These are phyloP conservation scores for Diplogelasinospora grovesii DNA, from an alignment of 495 filamentous ascomycete genomes.

Conservation along the genomic window DNA sequence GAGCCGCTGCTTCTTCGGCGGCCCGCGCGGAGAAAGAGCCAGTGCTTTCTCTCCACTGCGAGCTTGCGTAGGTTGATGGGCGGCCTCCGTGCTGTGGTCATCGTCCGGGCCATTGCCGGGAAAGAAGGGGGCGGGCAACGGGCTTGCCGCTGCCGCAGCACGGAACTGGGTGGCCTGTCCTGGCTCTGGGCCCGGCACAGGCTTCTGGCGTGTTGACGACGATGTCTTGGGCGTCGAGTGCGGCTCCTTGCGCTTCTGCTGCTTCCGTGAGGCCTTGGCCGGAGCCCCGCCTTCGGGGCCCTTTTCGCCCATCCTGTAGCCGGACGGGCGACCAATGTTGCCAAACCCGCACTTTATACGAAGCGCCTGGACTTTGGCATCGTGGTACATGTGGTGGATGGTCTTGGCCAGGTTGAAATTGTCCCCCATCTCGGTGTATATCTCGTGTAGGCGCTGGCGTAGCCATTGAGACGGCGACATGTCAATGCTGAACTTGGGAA, in stretches of 20 bases:
- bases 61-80: no score
- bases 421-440: constrained; percentile 26
- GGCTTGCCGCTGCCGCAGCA: no score
- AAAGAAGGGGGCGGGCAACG: no score
- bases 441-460: constrained; percentile 39
- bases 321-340: constrained; percentile 42
- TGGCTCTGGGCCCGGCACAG: no score
- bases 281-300: background rate
- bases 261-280: constrained; percentile 3
- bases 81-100: no score
- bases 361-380: constrained; percentile 32
- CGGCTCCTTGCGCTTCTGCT: constrained; percentile 20
- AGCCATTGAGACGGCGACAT: constrained; percentile 42
- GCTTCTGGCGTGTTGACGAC: background rate
- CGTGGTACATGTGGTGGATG: constrained; percentile 38
- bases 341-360: constrained; percentile 37
- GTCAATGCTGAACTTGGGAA: constrained; percentile 39
- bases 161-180: background rate
- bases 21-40: background rate
- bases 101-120: no score
- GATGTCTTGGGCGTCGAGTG: constrained; percentile 14
- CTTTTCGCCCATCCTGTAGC: constrained; percentile 19
- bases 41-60: no score
- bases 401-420: constrained; percentile 36
- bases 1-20: background rate